These are phyloP conservation scores for Ogataea sp. DNA, from an alignment of 805 yeast genomes.

Conservation along the genomic window DNA sequence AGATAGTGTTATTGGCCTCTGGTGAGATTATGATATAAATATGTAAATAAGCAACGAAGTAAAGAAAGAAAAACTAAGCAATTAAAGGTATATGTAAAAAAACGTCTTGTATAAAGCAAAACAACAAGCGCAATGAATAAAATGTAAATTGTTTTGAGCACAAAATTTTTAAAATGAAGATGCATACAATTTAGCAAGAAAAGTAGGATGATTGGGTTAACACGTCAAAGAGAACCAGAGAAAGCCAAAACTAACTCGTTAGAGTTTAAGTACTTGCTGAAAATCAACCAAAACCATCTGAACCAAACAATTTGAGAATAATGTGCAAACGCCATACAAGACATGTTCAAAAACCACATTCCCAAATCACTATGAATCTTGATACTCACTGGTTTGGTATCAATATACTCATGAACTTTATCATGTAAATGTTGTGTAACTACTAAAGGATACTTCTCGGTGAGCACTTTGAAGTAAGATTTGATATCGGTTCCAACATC, in stretches of 20 bases:
- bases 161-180: too few relatives aligned
- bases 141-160: too few relatives aligned
- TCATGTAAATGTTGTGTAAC: neutral
- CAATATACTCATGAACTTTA: neutral
- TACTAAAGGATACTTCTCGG: neutral
- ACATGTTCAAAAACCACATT: constrained; percentile 33
- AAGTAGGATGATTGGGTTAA: too few relatives aligned
- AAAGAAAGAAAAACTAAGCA: too few relatives aligned
- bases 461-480: neutral
- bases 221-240: neutral
- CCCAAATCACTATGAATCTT: constrained; percentile 32
- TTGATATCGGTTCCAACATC: neutral
- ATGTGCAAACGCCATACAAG: constrained; percentile 80
- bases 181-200: too few relatives aligned
- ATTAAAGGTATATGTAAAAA: too few relatives aligned
- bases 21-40: constrained; percentile 14
- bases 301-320: constrained; percentile 93
- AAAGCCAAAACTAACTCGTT: constrained; percentile 47
- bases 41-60: too few relatives aligned
- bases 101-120: too few relatives aligned
- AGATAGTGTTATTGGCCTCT: constrained; percentile 17
- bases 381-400: constrained; percentile 6
- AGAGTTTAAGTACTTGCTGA: constrained; percentile 68
- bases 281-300: constrained; percentile 77
- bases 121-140: too few relatives aligned